Evolutionary conservation across 176 grass and related monocot genomes (phyloP), one percentile per base, ranked within the genome.

Genomic region (Coix lacrymajobi): DNA sequence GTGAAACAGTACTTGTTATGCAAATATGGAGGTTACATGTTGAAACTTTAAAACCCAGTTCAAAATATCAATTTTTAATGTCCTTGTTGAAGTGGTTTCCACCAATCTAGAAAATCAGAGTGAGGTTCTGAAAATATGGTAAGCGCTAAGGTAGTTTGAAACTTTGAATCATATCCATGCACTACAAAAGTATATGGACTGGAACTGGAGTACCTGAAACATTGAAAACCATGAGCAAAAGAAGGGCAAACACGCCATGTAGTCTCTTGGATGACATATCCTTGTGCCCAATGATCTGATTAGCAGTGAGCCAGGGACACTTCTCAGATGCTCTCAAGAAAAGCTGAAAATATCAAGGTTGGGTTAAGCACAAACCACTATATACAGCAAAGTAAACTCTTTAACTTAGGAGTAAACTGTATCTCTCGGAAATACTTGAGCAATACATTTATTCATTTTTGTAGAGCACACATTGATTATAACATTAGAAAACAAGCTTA

Each of bases 201-300:
- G 16, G 36, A 58, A 22, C 19, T 49, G 16, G 36, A 58, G 46
- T 95, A 95, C 96, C 96, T 88, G 90, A 93, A 89, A 81, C 87
- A 88, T 84, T 66, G 28, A 70, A 51, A 38, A 91, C 31, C 36
- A 89, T 72, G 79, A 98, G 67, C 32, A 85, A 71, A 71, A 95
- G 76, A 33, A 95, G 36, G 20, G 90, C 56, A 37, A 78, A 34
- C 81, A 34, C 46, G 17, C 26, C 79, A 20, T 80, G 63, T 37
- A 66, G 58, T 52, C 82, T 84, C 78, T 74, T 52, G 40, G 44
- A 20, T 46, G 79, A 78, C 92, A 93, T 98, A 65, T 70, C 79
- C 70, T 49, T 60, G 46, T 22, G 11, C 66, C 48, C 46, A 64
- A 81, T 56, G 57, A 86, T 83, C 30, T 38, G 34, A 71, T 54